Evolutionary conservation across 1,284 basidiomycete species (phyloP).

Genomic region (Termitomyces sp.): DNA sequence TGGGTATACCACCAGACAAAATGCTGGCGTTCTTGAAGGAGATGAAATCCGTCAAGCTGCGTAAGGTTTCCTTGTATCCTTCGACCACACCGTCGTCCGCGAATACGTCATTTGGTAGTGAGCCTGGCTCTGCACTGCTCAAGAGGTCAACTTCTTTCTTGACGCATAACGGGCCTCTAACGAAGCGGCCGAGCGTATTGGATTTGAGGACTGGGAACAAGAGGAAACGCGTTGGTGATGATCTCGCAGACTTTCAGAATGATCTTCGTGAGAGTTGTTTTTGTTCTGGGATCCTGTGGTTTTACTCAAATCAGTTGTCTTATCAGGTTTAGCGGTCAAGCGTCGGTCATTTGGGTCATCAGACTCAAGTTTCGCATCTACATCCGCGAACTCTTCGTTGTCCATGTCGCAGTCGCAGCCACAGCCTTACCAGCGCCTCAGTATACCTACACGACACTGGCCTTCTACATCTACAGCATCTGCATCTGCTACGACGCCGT

Average conservation of each 20-base stretch:
- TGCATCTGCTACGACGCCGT: constrained; percentile 47
- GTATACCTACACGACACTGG: constrained; percentile 12
- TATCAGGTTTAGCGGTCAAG: constrained; percentile 24
- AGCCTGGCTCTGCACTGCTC: neutral
- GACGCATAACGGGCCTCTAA: neutral
- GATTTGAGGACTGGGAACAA: constrained; percentile 28
- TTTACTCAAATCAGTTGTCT: neutral
- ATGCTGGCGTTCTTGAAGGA: constrained; percentile 76
- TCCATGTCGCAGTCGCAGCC: constrained; percentile 10
- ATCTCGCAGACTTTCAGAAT: constrained; percentile 21
- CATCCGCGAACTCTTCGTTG: constrained; percentile 11
- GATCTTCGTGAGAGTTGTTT: constrained; percentile 25
- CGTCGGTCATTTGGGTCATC: constrained; percentile 28
- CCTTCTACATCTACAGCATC: constrained; percentile 23
- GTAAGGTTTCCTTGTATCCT: constrained; percentile 37
- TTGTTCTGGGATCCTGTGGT: neutral
- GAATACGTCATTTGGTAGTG: constrained; percentile 2
- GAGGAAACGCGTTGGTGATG: constrained; percentile 28
- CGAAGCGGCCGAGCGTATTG: neutral
- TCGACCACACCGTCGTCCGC: constrained; percentile 1
- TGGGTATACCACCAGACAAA: constrained; percentile 68
- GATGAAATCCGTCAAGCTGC: constrained; percentile 66
- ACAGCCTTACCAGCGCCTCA: constrained; percentile 1
- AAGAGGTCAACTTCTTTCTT: neutral
- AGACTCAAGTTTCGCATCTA: constrained; percentile 20